These are phyloP conservation scores for Phytophthora tubulina DNA, from an alignment of 352 stramenopile genomes.

Conservation along the genomic window DNA sequence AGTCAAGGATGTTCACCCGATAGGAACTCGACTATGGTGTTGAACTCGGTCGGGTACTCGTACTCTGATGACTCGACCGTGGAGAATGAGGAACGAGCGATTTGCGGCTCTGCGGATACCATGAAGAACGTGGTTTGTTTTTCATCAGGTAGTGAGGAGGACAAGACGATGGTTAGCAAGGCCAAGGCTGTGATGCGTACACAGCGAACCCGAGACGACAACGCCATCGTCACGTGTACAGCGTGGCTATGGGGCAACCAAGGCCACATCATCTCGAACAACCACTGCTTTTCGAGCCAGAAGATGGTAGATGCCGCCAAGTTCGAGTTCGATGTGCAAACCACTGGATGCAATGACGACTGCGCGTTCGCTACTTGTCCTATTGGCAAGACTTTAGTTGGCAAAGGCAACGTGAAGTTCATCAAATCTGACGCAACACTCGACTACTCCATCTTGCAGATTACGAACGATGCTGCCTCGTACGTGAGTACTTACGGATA, in stretches of 20 bases:
- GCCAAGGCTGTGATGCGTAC: conserved; percentile 61
- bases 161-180: conserved; percentile 52
- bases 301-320: conserved; percentile 54
- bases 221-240: conserved; percentile 50
- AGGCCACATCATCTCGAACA: conserved; percentile 76
- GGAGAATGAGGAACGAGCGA: conserved; percentile 51
- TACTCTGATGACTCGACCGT: conserved; percentile 50
- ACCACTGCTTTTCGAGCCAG: conserved; percentile 58
- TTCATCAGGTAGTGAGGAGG: conserved; percentile 32
- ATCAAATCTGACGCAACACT: conserved; percentile 61
- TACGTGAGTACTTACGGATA: conserved; percentile 66
- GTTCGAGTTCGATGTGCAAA: conserved; percentile 73
- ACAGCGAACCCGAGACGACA: conserved; percentile 56
- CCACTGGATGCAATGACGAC: conserved; percentile 51
- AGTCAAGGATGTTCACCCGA: conserved; percentile 29
- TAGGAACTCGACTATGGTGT: conserved; percentile 33
- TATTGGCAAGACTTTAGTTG: conserved; percentile 47
- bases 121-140: conserved; percentile 71
- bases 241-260: conserved; percentile 70
- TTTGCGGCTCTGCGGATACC: conserved; percentile 61
- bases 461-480: conserved; percentile 45
- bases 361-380: conserved; percentile 55
- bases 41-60: conserved; percentile 51
- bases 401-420: conserved; percentile 60
- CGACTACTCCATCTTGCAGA: conserved; percentile 69